Evolutionary conservation across 495 filamentous ascomycete species (phyloP), one percentile per base, ranked within the genome.

Genomic region (Penicillium canescens): DNA sequence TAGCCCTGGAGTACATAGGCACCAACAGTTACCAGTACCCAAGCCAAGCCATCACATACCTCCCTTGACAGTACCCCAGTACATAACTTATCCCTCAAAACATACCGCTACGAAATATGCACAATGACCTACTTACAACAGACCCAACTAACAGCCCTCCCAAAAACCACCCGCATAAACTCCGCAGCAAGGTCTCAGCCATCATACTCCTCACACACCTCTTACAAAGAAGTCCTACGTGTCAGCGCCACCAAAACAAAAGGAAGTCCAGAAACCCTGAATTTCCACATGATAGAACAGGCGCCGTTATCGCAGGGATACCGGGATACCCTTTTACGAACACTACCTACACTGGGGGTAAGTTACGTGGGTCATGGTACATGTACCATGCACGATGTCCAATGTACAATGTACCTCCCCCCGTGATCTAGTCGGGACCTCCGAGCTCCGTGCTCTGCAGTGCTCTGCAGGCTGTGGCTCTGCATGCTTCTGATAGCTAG

Each of bases 241-340:
- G 64, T 67, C 64, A 65, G 56, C 64, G 64, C 64, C 64, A 67
- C 64, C 48, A 31, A 31, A 31, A 8, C 6, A 31, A 31, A 31
- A 31, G 2, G 6, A 60, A 49, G 35, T 33, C 39, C 42, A 44
- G 34, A 46, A 50, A 46, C 44, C 34, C 43, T 42, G 52, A 14
- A 40, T 44, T 50, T 40, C 47, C 50, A 53, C 53, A 46, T 63
- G 56, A 66, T 62, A 46, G 38, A 46, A 42, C 23, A 40, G 48
- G 52, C 55, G 46, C 45, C 39, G 42, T 38, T 56, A 56, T 58
- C 28, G 50, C 59, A 60, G 39, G 62, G 59, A 53, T 59, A 8
- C 31, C 24, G 35, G 44, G 42, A 35, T 53, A 61, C 58, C 54
- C 46, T 57, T 57, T 40, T 53, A 11, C 49, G 35, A 43, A 53